phyloP scores from a whole-genome alignment of 2,329 filamentous ascomycete species.

The Thermoascus crustaceus region DNA sequence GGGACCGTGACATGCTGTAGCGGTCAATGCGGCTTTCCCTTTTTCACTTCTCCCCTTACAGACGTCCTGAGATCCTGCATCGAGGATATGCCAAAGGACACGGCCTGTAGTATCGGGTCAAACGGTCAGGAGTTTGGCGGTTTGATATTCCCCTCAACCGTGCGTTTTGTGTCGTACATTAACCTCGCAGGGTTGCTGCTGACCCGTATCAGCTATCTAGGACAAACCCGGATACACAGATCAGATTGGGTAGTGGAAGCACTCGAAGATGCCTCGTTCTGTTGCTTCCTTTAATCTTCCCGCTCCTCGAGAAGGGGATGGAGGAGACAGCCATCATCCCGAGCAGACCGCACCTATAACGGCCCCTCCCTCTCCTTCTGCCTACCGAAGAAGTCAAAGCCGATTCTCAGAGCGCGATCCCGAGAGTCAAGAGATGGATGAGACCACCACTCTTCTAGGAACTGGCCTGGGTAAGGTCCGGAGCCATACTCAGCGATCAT shows the following conservation, averaged over 20 bases:
- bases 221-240: background rate
- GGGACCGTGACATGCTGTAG: no score
- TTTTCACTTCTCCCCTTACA: no score
- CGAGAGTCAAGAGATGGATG: slow-evolving; percentile 21
- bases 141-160: no score
- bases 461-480: slow-evolving; percentile 11
- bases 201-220: background rate
- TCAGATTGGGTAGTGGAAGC: background rate
- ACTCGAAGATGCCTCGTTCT: slow-evolving; percentile 9
- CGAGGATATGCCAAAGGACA: no score
- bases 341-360: slow-evolving; percentile 11
- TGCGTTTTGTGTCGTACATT: no score
- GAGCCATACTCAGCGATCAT: slow-evolving; percentile 24
- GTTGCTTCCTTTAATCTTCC: background rate
- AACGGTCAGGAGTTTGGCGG: no score
- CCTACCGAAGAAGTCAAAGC: slow-evolving; percentile 22
- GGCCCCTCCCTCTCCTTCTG: slow-evolving; percentile 29
- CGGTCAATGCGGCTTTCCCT: no score
- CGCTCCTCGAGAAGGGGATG: slow-evolving; percentile 5
- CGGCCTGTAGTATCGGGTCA: no score
- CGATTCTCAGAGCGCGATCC: slow-evolving; percentile 24
- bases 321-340: slow-evolving; percentile 6
- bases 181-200: no score
- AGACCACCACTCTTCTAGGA: slow-evolving; percentile 30
- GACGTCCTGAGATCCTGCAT: no score